Conservation (phyloP, 2,329 filamentous ascomycete genomes). For the Emergomyces orientalis region DNA sequence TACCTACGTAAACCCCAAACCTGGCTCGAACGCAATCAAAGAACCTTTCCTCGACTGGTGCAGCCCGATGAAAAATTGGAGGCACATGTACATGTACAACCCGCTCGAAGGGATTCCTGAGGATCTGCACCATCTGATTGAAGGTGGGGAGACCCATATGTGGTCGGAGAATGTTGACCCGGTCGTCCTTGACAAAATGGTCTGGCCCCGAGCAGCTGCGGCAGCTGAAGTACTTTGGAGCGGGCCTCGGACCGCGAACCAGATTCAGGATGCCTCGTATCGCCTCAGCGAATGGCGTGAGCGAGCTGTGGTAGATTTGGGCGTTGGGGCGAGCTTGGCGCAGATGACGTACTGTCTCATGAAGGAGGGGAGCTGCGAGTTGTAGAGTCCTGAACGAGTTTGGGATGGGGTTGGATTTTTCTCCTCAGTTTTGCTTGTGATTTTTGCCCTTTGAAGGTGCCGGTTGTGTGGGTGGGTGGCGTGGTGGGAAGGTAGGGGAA, state of each 20-base stretch:
- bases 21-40: slow-evolving; percentile 9
- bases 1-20: slow-evolving; percentile 26
- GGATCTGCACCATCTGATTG: slow-evolving; percentile 55
- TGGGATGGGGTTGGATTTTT: background rate
- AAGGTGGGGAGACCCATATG: slow-evolving; percentile 73
- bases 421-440: background rate
- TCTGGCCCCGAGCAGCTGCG: slow-evolving; percentile 69
- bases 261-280: slow-evolving; percentile 51
- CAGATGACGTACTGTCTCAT: slow-evolving; percentile 62
- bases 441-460: background rate
- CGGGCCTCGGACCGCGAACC: slow-evolving; percentile 38
- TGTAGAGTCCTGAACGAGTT: background rate
- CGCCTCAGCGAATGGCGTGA: slow-evolving; percentile 68
- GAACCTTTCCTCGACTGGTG: slow-evolving; percentile 21
- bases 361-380: slow-evolving; percentile 15
- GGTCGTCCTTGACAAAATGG: slow-evolving; percentile 61
- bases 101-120: slow-evolving; percentile 55
- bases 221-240: slow-evolving; percentile 76
- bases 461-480: background rate
- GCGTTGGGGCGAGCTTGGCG: slow-evolving; percentile 56
- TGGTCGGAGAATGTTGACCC: slow-evolving; percentile 74
- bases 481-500: background rate
- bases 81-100: slow-evolving; percentile 69
- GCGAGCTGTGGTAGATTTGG: slow-evolving; percentile 55
- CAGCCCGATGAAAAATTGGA: slow-evolving; percentile 69